Evolutionary conservation across 2,329 filamentous ascomycete species (phyloP), one percentile per base, ranked within the genome.

Genomic region (Drechslerella dactyloides): DNA sequence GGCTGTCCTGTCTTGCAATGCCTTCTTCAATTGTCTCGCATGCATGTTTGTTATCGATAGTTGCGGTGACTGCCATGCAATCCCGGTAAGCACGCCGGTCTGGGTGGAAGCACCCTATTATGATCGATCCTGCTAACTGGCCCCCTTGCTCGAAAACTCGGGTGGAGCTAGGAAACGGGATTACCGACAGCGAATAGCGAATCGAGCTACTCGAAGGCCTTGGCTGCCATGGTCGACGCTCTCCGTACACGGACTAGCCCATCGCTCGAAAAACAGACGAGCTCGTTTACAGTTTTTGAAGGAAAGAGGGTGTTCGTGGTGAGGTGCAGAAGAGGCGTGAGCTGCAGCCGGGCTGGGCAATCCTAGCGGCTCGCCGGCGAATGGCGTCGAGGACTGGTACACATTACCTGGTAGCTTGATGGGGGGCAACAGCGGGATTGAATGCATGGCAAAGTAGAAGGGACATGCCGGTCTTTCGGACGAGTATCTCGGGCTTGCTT

Each of bases 31-130:
- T 24, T 30, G n/a, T 57, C 17, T 33, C 33, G n/a, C 30, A 56
- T 56, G 58, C 64, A 69, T 46, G 64, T 60, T 62, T 69, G 64
- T 62, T 69, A 69, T 69, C 64, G 64, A 69, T 69, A 69, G 44
- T 48, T 48, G 44, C 42, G 51, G 46, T 30, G n/a, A n/a, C n/a
- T n/a, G n/a, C n/a, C n/a, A n/a, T n/a, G n/a, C n/a, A n/a, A 33
- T 33, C 27, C 27, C 8, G 27, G 27, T 33, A 33, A 33, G 27
- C n/a, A n/a, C n/a, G n/a, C 27, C 27, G 27, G 27, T 33, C 27
- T 33, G 27, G 27, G 8, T 33, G 27, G 27, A 33, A 33, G 27
- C 27, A 33, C 8, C 27, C 27, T 33, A 33, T 33, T 4, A 33
- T 33, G 56, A 53, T 54, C 59, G 24, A 63, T 63, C 15, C 19